A percentile compares a stretch with the other conserved stretches of the same genome.
These are phyloP conservation scores for Inonotus hispidus DNA, from an alignment of 1,284 basidiomycete genomes.

Conservation along the genomic window DNA sequence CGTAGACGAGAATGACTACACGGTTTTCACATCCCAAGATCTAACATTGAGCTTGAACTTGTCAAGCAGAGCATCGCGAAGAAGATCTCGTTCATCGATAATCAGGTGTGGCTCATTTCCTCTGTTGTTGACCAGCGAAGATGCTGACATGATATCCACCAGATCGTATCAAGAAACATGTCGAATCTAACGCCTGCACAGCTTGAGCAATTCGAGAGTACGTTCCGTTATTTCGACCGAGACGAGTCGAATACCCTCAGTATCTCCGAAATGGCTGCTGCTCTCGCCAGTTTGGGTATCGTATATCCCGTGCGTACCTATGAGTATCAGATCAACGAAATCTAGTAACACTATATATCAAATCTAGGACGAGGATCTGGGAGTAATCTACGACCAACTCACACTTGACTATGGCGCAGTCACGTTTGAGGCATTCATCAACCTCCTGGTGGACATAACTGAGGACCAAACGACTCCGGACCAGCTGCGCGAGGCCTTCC, in stretches of 20 bases:
- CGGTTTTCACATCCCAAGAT: slow-evolving; percentile 87
- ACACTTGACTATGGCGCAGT: slow-evolving; percentile 82
- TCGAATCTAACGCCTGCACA: slow-evolving; percentile 93
- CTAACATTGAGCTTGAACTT: slow-evolving; percentile 87
- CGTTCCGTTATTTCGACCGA: slow-evolving; percentile 96
- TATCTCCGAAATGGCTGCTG: slow-evolving; percentile 84
- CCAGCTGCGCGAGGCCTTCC: slow-evolving; percentile 91
- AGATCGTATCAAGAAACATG: slow-evolving; percentile 91
- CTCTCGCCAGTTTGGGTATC: slow-evolving; percentile 90
- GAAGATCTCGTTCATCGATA: slow-evolving; percentile 94
- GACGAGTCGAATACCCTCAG: slow-evolving; percentile 88
- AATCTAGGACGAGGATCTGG: slow-evolving; percentile 77
- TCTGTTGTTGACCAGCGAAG: slow-evolving; percentile 11
- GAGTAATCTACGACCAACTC: slow-evolving; percentile 82
- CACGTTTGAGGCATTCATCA: slow-evolving; percentile 93
- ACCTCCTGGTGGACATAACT: slow-evolving; percentile 90
- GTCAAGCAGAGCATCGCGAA: slow-evolving; percentile 78
- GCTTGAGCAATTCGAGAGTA: slow-evolving; percentile 94
- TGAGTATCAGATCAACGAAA: not conserved
- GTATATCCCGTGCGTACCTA: slow-evolving; percentile 72
- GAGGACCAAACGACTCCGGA: slow-evolving; percentile 94
- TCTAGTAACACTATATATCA: slow-evolving; percentile 7
- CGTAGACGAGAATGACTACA: slow-evolving; percentile 97
- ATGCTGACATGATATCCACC: not conserved
- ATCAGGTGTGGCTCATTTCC: slow-evolving; percentile 58